Percentiles rank a stretch among this genome's conserved stretches.
Conservation (phyloP, 768 basidiomycete genomes). For the Mycena leptocephala region DNA sequence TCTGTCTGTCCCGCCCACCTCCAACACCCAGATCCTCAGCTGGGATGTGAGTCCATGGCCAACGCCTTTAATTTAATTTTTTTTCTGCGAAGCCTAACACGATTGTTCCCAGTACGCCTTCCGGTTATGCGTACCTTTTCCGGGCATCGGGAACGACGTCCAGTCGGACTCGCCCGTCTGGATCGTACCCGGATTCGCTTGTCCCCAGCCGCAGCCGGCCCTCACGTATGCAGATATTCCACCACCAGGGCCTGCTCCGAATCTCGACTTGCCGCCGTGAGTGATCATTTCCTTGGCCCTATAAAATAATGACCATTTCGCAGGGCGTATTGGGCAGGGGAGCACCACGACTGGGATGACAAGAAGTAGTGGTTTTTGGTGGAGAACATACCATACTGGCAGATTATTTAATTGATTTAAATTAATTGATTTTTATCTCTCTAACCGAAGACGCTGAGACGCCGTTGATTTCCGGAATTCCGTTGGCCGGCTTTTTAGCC, state of each 20-base stretch:
- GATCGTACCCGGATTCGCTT: constrained; percentile 25
- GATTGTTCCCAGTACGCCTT: constrained; percentile 17
- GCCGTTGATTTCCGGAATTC: too few species aligned
- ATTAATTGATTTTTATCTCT: too few species aligned
- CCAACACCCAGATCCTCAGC: background rate
- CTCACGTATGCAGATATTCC: constrained; percentile 12
- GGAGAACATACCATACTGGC: too few species aligned
- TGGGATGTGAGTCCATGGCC: constrained; percentile 15
- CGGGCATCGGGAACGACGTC: constrained; percentile 24
- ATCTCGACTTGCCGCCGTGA: constrained; percentile 16
- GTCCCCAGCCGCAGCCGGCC: background rate
- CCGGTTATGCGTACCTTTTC: constrained; percentile 11
- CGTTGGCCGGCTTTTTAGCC: too few species aligned
- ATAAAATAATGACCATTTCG: background rate
- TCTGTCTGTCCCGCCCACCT: constrained; percentile 13
- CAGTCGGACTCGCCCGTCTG: constrained; percentile 9
- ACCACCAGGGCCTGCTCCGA: constrained; percentile 4
- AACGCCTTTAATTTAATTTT: background rate
- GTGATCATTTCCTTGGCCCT: background rate
- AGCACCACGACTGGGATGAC: constrained; percentile 20
- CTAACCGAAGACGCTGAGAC: too few species aligned
- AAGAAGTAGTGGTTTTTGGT: background rate
- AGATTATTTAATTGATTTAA: too few species aligned
- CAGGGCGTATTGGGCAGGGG: constrained; percentile 20
- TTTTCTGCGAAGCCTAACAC: background rate